phyloP scores from a whole-genome alignment of 1,139 yeast genomes.

The Saccharomyces hybrid region DNA sequence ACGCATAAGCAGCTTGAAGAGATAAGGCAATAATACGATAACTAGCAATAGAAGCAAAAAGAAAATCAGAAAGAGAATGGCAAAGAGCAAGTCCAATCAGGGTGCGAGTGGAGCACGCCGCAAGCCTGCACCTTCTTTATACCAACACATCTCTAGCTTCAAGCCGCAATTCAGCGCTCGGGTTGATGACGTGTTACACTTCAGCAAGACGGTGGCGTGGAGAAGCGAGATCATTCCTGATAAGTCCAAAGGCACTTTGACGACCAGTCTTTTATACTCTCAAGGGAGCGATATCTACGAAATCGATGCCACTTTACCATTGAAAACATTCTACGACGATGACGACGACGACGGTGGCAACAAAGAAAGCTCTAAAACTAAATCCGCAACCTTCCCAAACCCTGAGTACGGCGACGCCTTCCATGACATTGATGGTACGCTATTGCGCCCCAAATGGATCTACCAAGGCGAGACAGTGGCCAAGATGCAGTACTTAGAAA shows the following conservation, averaged over 20 bases:
- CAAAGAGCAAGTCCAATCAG: neutral
- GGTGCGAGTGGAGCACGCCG: neutral
- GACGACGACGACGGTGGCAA: slow-evolving; percentile 5
- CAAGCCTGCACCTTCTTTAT: slow-evolving; percentile 44
- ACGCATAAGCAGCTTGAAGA: too few relatives aligned
- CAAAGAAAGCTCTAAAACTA: neutral
- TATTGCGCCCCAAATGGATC: slow-evolving; percentile 23
- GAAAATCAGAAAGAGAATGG: neutral
- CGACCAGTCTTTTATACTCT: slow-evolving; percentile 26
- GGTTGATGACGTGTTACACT: slow-evolving; percentile 16
- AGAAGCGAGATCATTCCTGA: slow-evolving; percentile 26
- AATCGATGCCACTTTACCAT: slow-evolving; percentile 25
- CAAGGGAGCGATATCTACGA: slow-evolving; percentile 30
- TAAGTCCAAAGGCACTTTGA: slow-evolving; percentile 20
- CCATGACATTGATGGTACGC: slow-evolving; percentile 12
- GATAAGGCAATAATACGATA: neutral
- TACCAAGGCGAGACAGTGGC: slow-evolving; percentile 28
- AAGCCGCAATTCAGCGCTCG: slow-evolving; percentile 45
- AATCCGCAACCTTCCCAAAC: slow-evolving; percentile 10
- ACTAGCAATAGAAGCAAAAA: neutral
- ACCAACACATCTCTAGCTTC: slow-evolving; percentile 48
- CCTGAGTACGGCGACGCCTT: slow-evolving; percentile 25
- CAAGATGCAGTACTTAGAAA: slow-evolving; percentile 23
- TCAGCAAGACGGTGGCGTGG: slow-evolving; percentile 22
- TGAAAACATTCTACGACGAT: slow-evolving; percentile 18